Percentiles rank a stretch among this genome's conserved stretches.
phyloP scores from a whole-genome alignment of 345 rosid species.

The Adansonia digitata region DNA sequence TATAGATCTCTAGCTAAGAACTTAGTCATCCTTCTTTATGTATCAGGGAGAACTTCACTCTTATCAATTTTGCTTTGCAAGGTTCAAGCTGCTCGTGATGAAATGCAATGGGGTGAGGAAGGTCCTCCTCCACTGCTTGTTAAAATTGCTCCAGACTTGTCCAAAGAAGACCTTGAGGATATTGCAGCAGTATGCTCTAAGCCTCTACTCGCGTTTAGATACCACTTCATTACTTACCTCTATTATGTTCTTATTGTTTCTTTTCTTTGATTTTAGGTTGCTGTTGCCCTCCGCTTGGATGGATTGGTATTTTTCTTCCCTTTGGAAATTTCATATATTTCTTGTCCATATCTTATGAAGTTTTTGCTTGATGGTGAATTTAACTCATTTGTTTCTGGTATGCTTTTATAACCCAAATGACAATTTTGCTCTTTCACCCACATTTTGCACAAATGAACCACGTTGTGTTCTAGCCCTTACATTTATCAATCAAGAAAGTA shows the following conservation, averaged over 20 bases:
- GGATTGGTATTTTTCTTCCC: conserved; percentile 65
- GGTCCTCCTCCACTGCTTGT: conserved; percentile 98
- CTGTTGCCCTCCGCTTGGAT: conserved; percentile 91
- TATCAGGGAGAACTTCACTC: neutral
- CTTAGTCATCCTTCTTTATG: neutral
- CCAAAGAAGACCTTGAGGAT: conserved; percentile 93
- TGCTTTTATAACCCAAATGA: neutral
- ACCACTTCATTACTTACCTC: neutral
- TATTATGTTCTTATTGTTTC: conserved; percentile 25
- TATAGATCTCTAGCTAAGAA: conserved; percentile 16
- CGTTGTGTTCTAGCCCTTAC: neutral
- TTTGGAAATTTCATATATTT: neutral
- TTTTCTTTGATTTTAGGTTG: conserved; percentile 58
- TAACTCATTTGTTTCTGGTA: neutral
- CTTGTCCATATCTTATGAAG: neutral
- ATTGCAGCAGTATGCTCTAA: conserved; percentile 75
- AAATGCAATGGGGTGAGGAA: conserved; percentile 99
- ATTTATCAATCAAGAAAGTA: neutral
- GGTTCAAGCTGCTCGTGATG: conserved; percentile 99
- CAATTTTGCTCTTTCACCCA: neutral
- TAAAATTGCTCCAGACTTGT: conserved; percentile 94
- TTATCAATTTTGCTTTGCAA: conserved; percentile 19
- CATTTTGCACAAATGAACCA: neutral
- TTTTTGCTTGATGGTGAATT: neutral
- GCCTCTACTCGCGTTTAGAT: conserved; percentile 1